A percentile compares a stretch with the other conserved stretches of the same genome.
phyloP scores from a whole-genome alignment of 352 stramenopile genomes.

The Aphanomyces cochlioides region DNA sequence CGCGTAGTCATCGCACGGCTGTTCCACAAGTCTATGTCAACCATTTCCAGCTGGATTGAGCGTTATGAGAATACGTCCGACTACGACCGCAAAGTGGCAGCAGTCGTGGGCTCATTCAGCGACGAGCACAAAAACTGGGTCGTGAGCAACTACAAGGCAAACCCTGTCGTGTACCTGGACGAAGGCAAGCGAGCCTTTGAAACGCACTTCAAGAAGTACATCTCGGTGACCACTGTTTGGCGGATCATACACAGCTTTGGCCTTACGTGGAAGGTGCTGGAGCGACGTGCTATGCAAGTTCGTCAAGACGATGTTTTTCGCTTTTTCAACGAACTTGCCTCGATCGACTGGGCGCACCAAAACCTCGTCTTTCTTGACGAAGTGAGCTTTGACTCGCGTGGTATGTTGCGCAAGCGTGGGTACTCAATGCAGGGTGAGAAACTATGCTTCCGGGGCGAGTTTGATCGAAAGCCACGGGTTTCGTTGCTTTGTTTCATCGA shows the following conservation, averaged over 20 bases:
- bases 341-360: conserved; percentile 31
- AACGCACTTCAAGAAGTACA: conserved; percentile 3
- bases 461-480: conserved; percentile 35
- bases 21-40: not conserved
- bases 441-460: conserved; percentile 34
- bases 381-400: conserved; percentile 39
- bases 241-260: conserved; percentile 4
- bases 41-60: not conserved
- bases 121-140: not conserved
- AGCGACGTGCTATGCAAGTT: conserved; percentile 21
- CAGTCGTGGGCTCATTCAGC: not conserved
- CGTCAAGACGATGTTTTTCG: conserved; percentile 4
- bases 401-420: conserved; percentile 36
- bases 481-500: conserved; percentile 33
- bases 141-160: not conserved
- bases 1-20: conserved; percentile 1
- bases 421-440: conserved; percentile 34
- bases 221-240: not conserved
- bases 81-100: not conserved
- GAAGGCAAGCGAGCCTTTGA: not conserved
- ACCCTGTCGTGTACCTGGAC: not conserved
- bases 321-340: conserved; percentile 32
- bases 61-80: not conserved
- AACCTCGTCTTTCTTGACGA: conserved; percentile 37
- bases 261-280: conserved; percentile 3